Base-by-base conservation (phyloP, 768 basidiomycete species). In the Calocybe gangraenosa region DNA sequence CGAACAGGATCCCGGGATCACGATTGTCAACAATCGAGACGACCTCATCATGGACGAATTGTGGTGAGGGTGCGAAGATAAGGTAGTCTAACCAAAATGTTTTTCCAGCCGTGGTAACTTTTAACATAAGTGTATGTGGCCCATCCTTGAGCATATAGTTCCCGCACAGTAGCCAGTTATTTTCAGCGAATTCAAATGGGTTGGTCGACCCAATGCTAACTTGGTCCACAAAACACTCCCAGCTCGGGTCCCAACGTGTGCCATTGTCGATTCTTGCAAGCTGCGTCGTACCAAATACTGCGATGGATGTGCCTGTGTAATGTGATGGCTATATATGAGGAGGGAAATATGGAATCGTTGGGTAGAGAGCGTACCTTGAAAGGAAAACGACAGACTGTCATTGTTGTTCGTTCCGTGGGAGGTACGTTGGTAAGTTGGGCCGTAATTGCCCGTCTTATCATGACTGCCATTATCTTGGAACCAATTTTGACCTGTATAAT, bases 41-140 rank as follows among this genome's bases (percentile, higher is more conserved):
- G 21, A 46, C 20, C 18, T 35, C 23, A 0, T 40, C 20, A 15
- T 13, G 33, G n/a, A 54, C 47, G 0, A 30, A 44, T 15, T 30
- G 25, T 0, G 53, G 33, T 7, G 58, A 35, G 5, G 34, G 57
- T n/a, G 61, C 21, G 40, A 56, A 63, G 20, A 54, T 49, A 25
- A 65, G 39, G 17, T 53, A 51, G 40, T 65, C 63, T 13, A 65
- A 55, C 61, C 63, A 63, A 41, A 65, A 65, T 0, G 60, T 60
- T n/a, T 54, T 53, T 8, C 55, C 53, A 7, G 34, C 13, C 7
- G 40, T 44, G n/a, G 46, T 56, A 7, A 53, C 56, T 7, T 56
- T 55, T 7, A 65, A 47, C 4, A 52, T 56, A 18, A 65, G 22
- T 15, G 41, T 46, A 35, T 65, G 62, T 2, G 35, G 33, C 8